These are phyloP conservation scores for Carex myosuroides DNA, from an alignment of 176 grass and related monocot species.

Conservation along the genomic window DNA sequence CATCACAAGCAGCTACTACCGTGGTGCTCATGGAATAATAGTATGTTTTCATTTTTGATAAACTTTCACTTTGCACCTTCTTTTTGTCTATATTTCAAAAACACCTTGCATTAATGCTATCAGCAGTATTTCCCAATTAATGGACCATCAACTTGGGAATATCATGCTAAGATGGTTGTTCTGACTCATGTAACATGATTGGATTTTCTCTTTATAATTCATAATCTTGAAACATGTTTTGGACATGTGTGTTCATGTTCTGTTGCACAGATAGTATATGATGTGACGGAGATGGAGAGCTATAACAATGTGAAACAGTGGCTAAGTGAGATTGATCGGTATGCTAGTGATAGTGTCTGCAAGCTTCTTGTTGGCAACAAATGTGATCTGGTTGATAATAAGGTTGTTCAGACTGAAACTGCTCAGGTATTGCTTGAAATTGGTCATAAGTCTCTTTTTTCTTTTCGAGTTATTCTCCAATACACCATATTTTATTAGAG, in stretches of 20 bases:
- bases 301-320: constrained; percentile 92
- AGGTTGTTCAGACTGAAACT: constrained; percentile 77
- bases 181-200: neutral
- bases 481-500: too few species aligned
- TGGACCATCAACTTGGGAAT: neutral
- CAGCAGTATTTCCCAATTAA: neutral
- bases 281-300: constrained; percentile 78
- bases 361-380: constrained; percentile 98
- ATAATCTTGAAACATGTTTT: constrained; percentile 1
- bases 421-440: constrained; percentile 53
- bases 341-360: constrained; percentile 89
- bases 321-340: constrained; percentile 95
- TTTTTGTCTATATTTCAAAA: neutral
- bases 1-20: constrained; percentile 92
- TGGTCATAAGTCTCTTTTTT: neutral
- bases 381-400: constrained; percentile 76
- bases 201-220: neutral
- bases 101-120: neutral
- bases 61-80: constrained; percentile 10
- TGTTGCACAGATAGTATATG: constrained; percentile 75
- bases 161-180: neutral
- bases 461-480: too few species aligned
- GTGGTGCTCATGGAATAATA: constrained; percentile 97
- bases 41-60: constrained; percentile 28
- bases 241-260: neutral